Conservation (phyloP, 495 filamentous ascomycete species). For the Aspergillus affinis region DNA sequence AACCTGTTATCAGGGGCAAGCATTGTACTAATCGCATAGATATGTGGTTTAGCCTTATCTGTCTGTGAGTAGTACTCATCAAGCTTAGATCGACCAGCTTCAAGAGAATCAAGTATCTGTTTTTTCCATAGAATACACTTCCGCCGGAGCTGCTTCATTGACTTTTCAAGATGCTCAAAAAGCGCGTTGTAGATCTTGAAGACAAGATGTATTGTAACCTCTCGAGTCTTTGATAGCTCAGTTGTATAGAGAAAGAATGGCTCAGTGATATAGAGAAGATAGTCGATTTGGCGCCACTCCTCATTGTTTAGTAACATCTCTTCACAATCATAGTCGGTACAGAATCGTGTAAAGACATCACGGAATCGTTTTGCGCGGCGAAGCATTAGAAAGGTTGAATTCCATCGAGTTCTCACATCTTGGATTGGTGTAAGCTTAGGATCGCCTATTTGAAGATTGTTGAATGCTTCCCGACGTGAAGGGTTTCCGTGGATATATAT, state of each 20-base stretch:
- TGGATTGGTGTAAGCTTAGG: not conserved
- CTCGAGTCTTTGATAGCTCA: constrained; percentile 12
- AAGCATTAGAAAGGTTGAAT: constrained; percentile 2
- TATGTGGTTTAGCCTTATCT: constrained; percentile 9
- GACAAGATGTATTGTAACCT: constrained; percentile 14
- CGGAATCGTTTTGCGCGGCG: not conserved
- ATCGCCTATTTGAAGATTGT: not conserved
- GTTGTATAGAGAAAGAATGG: constrained; percentile 16
- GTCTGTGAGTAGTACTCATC: constrained; percentile 13
- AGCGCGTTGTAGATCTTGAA: constrained; percentile 12
- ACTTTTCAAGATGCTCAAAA: constrained; percentile 9
- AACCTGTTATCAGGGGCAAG: constrained; percentile 18
- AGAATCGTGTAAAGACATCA: not conserved
- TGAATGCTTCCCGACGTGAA: not conserved
- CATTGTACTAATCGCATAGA: constrained; percentile 17
- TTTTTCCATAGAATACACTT: constrained; percentile 15
- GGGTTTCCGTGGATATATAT: not conserved
- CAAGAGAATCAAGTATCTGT: constrained; percentile 11
- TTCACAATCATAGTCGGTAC: not conserved
- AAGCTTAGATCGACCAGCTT: constrained; percentile 13
- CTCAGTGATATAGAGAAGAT: constrained; percentile 5
- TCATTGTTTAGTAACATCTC: constrained; percentile 3
- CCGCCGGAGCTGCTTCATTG: constrained; percentile 8
- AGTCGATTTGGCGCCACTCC: constrained; percentile 1
- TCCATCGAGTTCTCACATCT: constrained; percentile 6